Base-by-base conservation (phyloP, 192 early-diverging fungal genomes). In the Backusella australiensis region DNA sequence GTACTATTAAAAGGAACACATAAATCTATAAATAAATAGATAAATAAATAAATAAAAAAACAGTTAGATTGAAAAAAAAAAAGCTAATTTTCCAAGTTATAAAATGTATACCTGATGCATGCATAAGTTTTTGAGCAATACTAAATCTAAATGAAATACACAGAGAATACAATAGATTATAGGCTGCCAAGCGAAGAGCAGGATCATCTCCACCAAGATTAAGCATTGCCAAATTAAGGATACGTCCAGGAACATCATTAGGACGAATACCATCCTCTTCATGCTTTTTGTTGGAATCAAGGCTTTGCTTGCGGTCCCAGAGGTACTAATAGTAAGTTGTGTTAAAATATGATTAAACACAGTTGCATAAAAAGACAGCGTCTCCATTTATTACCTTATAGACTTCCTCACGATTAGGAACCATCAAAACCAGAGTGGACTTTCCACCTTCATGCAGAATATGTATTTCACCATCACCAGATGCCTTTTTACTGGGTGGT, bases 221-320 rank as follows among this genome's bases (percentile, higher is more conserved):
- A 52, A 96, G 82, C 72, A 99, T 75, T 29, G 96, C 93, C 83
- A 98, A 94, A 71, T 96, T 98, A 53, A 98, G 86, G 39, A 98
- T 82, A 34, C 93, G 93, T 2, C 96, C 97, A 0, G 96, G 94
- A 3, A 97, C 94, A 84, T 96, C 95, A 4, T 86, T 83, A 3
- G 96, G 95, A 36, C 90, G 87, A 42, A 98, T 90, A 42, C 70
- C 70, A 34, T 71, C 39, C 4, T 71, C 42, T 32, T 41, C 36
- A 46, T 26, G 15, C 15, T 41, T 71, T 12, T 46, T 36, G 23
- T 71, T 36, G 2, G 70, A 41, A n/a, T 49, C 42, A 34, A 49
- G n/a, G 11, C 29, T 71, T 44, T 71, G 41, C 17, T 71, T 71
- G n/a, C 41, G 70, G 6, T 44, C 70, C 21, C 38, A 42, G 23